These are phyloP conservation scores for Lepiota venenata DNA, from an alignment of 768 basidiomycete genomes.

Conservation along the genomic window DNA sequence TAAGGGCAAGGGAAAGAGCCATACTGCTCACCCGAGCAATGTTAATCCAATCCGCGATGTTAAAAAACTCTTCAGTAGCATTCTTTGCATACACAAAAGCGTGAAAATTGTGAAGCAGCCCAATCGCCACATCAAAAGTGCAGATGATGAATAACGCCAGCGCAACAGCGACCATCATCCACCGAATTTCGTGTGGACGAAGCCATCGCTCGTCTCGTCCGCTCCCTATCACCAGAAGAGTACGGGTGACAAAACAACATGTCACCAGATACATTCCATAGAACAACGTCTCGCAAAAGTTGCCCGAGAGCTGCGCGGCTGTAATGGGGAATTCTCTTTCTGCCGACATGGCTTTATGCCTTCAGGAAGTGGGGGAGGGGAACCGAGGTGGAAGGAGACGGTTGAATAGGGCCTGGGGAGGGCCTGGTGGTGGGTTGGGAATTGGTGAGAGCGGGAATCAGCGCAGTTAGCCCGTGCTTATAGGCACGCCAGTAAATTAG, in stretches of 20 bases:
- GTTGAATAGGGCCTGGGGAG: too few species aligned
- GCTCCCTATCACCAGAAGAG: not conserved
- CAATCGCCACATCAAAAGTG: slow-evolving; percentile 8
- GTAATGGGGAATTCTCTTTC: not conserved
- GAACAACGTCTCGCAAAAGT: slow-evolving; percentile 9
- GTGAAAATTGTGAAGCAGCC: slow-evolving; percentile 8
- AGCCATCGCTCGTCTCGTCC: slow-evolving; percentile 7
- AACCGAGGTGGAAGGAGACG: too few species aligned
- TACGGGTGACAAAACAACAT: not conserved
- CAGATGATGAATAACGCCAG: not conserved
- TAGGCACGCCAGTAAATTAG: too few species aligned
- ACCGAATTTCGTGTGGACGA: slow-evolving; percentile 5
- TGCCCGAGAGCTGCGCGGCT: slow-evolving; percentile 9
- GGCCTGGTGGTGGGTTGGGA: too few species aligned
- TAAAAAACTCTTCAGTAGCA: not conserved
- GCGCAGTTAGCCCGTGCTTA: too few species aligned
- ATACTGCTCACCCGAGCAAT: slow-evolving; percentile 2
- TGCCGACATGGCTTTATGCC: not conserved
- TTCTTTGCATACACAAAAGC: slow-evolving; percentile 1
- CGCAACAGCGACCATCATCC: slow-evolving; percentile 6
- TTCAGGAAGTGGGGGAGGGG: too few species aligned
- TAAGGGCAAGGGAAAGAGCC: not conserved
- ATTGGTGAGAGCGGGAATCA: too few species aligned
- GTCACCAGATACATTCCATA: slow-evolving; percentile 10
- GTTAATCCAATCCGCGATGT: slow-evolving; percentile 9